A percentile compares a stretch with the other conserved stretches of the same genome.
Conservation (phyloP, 768 basidiomycete genomes). For the Leccinellum rugosiceps region DNA sequence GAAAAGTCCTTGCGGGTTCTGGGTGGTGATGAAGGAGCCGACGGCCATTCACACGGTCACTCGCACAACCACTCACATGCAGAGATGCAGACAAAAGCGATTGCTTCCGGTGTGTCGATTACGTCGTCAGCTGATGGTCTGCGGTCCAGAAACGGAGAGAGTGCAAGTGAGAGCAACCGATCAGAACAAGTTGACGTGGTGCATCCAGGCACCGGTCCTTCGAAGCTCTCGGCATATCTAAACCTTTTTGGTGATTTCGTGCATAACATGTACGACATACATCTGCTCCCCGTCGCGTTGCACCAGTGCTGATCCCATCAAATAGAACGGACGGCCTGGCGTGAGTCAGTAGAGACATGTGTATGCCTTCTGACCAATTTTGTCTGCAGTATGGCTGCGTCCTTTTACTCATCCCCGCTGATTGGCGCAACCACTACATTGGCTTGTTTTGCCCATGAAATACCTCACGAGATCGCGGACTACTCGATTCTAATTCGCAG, state of each 20-base stretch:
- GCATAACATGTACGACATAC: slow-evolving; percentile 72
- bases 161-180: slow-evolving; percentile 14
- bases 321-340: slow-evolving; percentile 87
- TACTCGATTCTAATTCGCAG: slow-evolving; percentile 90
- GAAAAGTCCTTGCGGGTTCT: slow-evolving; percentile 88
- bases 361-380: slow-evolving; percentile 1
- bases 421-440: slow-evolving; percentile 94
- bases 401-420: slow-evolving; percentile 93
- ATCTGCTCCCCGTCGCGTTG: slow-evolving; percentile 8
- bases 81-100: slow-evolving; percentile 28
- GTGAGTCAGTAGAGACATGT: slow-evolving; percentile 43
- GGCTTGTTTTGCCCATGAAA: slow-evolving; percentile 93
- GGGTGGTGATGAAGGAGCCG: slow-evolving; percentile 51
- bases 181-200: slow-evolving; percentile 23
- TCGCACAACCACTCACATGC: slow-evolving; percentile 56
- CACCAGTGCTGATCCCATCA: slow-evolving; percentile 14
- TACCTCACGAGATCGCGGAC: slow-evolving; percentile 96
- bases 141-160: slow-evolving; percentile 42
- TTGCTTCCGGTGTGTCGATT: slow-evolving; percentile 47
- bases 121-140: slow-evolving; percentile 45
- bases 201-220: slow-evolving; percentile 47
- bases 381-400: slow-evolving; percentile 76
- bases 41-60: slow-evolving; percentile 50
- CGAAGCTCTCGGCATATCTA: slow-evolving; percentile 87
- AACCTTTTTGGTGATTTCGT: slow-evolving; percentile 93